Percentiles rank a stretch among this genome's conserved stretches.
Conservation (phyloP, 2,329 filamentous ascomycete genomes). For the Verticillium zaregamsianum region DNA sequence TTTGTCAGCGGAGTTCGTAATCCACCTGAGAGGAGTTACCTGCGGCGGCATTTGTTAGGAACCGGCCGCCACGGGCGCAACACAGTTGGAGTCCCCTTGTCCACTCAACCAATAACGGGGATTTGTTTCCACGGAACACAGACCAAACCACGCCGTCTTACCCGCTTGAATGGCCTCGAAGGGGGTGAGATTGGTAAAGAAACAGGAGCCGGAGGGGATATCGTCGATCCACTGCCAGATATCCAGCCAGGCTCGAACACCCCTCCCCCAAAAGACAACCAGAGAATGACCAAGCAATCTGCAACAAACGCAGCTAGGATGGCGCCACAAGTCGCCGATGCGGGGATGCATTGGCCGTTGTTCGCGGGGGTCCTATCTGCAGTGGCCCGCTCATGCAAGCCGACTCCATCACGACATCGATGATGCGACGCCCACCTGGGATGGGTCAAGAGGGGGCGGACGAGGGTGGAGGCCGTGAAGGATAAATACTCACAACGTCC, state of each 20-base stretch:
- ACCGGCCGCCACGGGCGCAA: too few species aligned
- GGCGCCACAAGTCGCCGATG: neutral
- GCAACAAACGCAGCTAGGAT: neutral
- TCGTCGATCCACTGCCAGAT: neutral
- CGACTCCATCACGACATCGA: slow-evolving; percentile 4
- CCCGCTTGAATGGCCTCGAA: neutral
- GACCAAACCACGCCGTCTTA: neutral
- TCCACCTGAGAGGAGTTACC: neutral
- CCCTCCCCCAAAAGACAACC: neutral
- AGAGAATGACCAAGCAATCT: neutral
- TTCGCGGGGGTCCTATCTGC: neutral
- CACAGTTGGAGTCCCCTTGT: neutral
- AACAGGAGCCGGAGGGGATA: neutral
- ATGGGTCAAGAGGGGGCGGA: neutral
- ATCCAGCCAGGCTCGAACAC: neutral
- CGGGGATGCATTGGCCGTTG: neutral
- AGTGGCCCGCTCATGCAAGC: neutral
- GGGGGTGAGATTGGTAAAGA: neutral
- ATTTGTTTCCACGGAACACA: neutral
- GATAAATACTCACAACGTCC: neutral
- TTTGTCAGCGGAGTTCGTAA: neutral
- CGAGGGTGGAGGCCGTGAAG: too few species aligned
- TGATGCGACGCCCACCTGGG: neutral
- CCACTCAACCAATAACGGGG: neutral
- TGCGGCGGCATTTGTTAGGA: too few species aligned